These are phyloP conservation scores for Striga hermonthica DNA, from an alignment of 305 asterid species.

Conservation along the genomic window DNA sequence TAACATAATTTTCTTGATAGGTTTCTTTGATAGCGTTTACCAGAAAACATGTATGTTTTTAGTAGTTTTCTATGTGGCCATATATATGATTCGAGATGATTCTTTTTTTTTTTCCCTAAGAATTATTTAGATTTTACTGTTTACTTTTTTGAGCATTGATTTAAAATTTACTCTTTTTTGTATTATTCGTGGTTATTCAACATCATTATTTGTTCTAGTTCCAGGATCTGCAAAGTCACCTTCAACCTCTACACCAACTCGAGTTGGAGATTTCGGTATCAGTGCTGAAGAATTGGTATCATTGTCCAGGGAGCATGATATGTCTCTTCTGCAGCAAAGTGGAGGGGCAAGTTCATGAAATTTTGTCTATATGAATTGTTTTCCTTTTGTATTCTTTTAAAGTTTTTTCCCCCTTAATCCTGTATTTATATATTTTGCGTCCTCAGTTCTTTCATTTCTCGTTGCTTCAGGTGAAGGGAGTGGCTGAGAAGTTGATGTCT, in stretches of 20 bases:
- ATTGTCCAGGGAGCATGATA: slow-evolving; percentile 61
- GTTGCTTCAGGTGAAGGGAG: slow-evolving; percentile 55
- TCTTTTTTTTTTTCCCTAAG: not conserved
- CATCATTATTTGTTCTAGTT: slow-evolving; percentile 35
- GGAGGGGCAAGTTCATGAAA: slow-evolving; percentile 79
- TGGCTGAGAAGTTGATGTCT: slow-evolving; percentile 62
- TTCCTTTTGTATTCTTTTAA: slow-evolving; percentile 9
- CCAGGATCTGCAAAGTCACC: slow-evolving; percentile 46
- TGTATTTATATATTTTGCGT: slow-evolving; percentile 8
- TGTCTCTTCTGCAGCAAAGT: slow-evolving; percentile 52
- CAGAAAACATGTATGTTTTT: slow-evolving; percentile 8
- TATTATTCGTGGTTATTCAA: slow-evolving; percentile 13
- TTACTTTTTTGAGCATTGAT: not conserved
- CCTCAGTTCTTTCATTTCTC: slow-evolving; percentile 18
- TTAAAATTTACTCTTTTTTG: slow-evolving; percentile 5
- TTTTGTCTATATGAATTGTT: slow-evolving; percentile 7
- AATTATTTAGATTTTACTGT: slow-evolving; percentile 4
- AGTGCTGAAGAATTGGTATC: slow-evolving; percentile 70
- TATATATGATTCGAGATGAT: not conserved
- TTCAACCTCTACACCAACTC: slow-evolving; percentile 39
- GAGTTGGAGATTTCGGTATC: slow-evolving; percentile 63
- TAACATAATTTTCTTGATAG: no score
- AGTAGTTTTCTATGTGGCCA: no score
- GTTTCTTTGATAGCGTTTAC: slow-evolving; percentile 16
- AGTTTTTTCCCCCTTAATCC: not conserved